phyloP scores from a whole-genome alignment of 495 filamentous ascomycete genomes.

The Oleoguttula mirabilis region DNA sequence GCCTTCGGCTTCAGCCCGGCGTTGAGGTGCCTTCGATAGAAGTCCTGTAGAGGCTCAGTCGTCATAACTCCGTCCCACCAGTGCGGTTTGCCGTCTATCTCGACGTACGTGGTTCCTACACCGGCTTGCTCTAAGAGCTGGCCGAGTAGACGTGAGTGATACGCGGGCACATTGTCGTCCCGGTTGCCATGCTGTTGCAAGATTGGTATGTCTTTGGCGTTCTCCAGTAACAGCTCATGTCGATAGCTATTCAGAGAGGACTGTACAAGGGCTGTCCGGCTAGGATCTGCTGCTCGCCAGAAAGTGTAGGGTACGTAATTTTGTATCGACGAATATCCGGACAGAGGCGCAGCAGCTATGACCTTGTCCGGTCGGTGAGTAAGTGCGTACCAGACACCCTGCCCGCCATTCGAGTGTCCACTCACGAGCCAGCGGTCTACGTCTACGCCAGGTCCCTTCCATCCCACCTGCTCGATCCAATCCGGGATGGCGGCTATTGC shows the following conservation, averaged over 20 bases:
- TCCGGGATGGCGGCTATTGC: constrained; percentile 37
- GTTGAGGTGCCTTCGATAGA: constrained; percentile 30
- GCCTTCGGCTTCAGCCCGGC: background rate
- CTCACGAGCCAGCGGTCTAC: constrained; percentile 40
- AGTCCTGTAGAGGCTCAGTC: constrained; percentile 30
- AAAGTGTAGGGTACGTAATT: constrained; percentile 49
- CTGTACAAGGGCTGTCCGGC: constrained; percentile 33
- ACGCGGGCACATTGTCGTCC: constrained; percentile 49
- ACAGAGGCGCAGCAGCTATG: constrained; percentile 44
- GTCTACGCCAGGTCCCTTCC: constrained; percentile 37
- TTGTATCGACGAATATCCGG: constrained; percentile 49
- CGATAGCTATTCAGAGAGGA: constrained; percentile 40
- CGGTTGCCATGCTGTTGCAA: constrained; percentile 44
- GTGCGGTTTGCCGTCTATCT: constrained; percentile 40
- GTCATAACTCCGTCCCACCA: constrained; percentile 41
- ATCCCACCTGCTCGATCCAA: constrained; percentile 40
- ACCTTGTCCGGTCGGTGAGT: constrained; percentile 48
- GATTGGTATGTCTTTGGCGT: constrained; percentile 42
- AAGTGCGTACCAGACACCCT: constrained; percentile 47
- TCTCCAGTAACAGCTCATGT: constrained; percentile 43
- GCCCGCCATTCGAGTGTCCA: constrained; percentile 51
- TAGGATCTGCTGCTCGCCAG: constrained; percentile 43
- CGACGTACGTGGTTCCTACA: constrained; percentile 36
- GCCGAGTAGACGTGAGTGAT: constrained; percentile 44
- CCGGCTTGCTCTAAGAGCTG: constrained; percentile 34